phyloP scores from a whole-genome alignment of 306 rosid species.

The Dicorynia guianensis region DNA sequence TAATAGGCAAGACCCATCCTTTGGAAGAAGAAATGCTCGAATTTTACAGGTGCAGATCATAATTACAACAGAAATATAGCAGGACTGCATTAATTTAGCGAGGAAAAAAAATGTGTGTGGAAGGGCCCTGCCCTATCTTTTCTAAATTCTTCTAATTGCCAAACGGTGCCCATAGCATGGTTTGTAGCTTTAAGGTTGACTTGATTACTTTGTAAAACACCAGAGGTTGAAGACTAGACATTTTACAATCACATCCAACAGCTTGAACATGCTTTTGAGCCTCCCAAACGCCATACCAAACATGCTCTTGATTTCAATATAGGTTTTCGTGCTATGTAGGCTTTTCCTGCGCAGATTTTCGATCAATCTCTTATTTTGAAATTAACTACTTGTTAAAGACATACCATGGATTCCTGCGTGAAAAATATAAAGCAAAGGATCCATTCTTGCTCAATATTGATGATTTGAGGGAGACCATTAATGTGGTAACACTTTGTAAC shows the following conservation, averaged over 20 bases:
- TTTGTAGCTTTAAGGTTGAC: no score
- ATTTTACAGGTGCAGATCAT: slow-evolving; percentile 58
- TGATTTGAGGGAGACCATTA: background rate
- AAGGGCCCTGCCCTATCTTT: background rate
- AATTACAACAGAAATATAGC: slow-evolving; percentile 28
- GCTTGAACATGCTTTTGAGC: no score
- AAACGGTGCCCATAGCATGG: background rate
- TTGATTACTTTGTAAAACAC: background rate
- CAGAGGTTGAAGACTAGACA: background rate
- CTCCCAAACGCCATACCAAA: no score
- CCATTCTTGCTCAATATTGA: background rate
- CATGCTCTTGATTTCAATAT: no score
- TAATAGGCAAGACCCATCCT: slow-evolving; percentile 85
- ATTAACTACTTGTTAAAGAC: no score
- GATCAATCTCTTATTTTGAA: no score
- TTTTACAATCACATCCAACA: background rate
- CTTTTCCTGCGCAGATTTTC: no score
- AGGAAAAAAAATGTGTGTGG: background rate
- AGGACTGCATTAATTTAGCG: slow-evolving; percentile 25
- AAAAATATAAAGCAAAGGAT: no score
- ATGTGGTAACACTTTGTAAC: background rate
- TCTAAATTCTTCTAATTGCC: background rate
- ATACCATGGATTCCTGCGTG: no score
- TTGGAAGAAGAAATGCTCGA: slow-evolving; percentile 92
- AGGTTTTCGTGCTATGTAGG: no score